These are phyloP conservation scores for Cordyceps farinosa DNA, from an alignment of 2,329 filamentous ascomycete species.

Conservation along the genomic window DNA sequence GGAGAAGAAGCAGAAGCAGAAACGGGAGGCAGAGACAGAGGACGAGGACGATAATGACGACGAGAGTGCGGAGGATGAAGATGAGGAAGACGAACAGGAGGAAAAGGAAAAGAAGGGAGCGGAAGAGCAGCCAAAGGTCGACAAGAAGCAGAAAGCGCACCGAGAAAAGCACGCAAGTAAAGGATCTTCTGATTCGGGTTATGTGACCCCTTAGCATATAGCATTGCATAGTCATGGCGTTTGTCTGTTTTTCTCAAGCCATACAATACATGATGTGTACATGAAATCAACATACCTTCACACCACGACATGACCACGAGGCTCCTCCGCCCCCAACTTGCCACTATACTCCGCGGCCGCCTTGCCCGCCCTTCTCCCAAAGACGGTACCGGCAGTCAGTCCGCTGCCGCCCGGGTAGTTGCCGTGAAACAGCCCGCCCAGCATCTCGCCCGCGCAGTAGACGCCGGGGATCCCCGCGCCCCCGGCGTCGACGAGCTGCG, in stretches of 20 bases:
- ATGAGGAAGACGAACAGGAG: conserved; percentile 30
- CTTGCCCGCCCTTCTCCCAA: conserved; percentile 40
- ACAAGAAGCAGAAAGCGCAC: conserved; percentile 18
- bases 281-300: background rate
- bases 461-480: conserved; percentile 49
- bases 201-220: conserved; percentile 1
- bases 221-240: conserved; percentile 5
- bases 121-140: conserved; percentile 2
- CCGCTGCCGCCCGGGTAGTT: conserved; percentile 64
- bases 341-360: conserved; percentile 27
- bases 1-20: conserved; percentile 19
- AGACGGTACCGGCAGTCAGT: conserved; percentile 56
- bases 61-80: background rate
- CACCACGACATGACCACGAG: too few species aligned
- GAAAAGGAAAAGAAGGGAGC: conserved; percentile 24
- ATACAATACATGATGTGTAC: background rate
- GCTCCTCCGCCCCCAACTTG: background rate
- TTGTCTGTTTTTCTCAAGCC: background rate
- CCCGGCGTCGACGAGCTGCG: conserved; percentile 47
- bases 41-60: conserved; percentile 23
- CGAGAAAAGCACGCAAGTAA: background rate
- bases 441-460: conserved; percentile 62
- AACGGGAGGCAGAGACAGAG: conserved; percentile 16
- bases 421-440: conserved; percentile 60
- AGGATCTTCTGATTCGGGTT: conserved; percentile 8